Base-by-base conservation (phyloP, 2,329 filamentous ascomycete genomes). In the Rasamsonia emersonii region DNA sequence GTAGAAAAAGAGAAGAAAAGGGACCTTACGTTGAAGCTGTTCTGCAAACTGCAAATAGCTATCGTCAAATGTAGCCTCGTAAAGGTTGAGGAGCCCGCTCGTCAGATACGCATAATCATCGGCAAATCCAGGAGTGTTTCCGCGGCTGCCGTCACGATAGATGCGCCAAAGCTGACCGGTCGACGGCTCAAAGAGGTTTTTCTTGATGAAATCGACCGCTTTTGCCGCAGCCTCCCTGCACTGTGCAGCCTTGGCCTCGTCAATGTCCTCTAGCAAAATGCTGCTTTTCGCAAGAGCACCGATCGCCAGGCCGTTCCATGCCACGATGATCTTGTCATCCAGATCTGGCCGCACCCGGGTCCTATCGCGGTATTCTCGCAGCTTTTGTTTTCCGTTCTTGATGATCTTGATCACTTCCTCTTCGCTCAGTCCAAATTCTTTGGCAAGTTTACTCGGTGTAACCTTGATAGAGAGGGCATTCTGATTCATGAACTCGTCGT, bases 51-150 rank as follows among this genome's bases (percentile, higher is more conserved):
- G 65, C 4, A 95, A 67, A 62, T 82, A 84, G 25, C 64, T 62
- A 42, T 81, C 77, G 35, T 94, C 78, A 40, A 81, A 80, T 0
- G 85, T 94, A 1, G 80, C 74, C 54, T 89, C 79, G 52, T 93
- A 93, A 17, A 96, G 71, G 44, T 88, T 80, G 35, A 96, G 65
- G 2, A 95, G 67, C 0, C 86, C 89, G 30, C 80, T 75, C 30
- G 86, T 82, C 24, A 96, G 57, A 56, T 89, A 94, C 3, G 89
- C 86, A 52, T 96, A 96, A 61, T 98, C 91, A 47, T 96, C 91
- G 1, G 89, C 85, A 57, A 96, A 93, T 0, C 75, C 88, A 23
- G 70, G 68, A 0, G 76, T 78, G 11, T 75, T 68, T 17, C 79
- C 77, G 6, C 75, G 68, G 2, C 75, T 65, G 10, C 59, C 73